Base-by-base conservation (phyloP, 177 flowering plant species). In the Vitis hybrid region DNA sequence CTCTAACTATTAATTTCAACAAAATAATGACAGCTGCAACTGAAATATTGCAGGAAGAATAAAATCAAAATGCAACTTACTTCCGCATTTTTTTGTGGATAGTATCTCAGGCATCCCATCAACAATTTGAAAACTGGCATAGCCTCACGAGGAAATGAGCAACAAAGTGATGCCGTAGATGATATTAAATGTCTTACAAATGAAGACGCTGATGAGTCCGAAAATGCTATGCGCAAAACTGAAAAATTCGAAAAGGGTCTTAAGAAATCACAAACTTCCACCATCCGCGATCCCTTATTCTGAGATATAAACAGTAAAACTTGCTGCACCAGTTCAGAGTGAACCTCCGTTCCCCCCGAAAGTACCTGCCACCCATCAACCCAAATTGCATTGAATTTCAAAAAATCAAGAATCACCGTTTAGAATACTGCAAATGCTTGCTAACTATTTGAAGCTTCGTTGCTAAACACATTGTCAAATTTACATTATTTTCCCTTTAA, bases 241-340 rank as follows among this genome's bases (percentile, higher is more conserved):
- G 89, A 79, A 74, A 78, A 88, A 60, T 75, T 79, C 77, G 93
- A 65, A 66, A 96, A 87, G 2, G 97, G 91, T 61, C 84, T 84
- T 69, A 96, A 82, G 68, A 89, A 93, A 59, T 81, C 80, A 70
- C 92, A 94, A 64, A 85, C 87, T 75, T 78, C 72, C 51, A 15
- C 75, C 71, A 88, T 78, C 66, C 92, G 88, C 33, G 70, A 62
- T 12, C 56, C 66, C 73, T 78, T 83, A 50, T 77, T 78, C 68
- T 87, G 78, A 53, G 67, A 71, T 62, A 93, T 70, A 70, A 93
- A 85, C 71, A 84, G 51, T 63, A 89, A 12, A 59, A 93, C 85
- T 78, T 96, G 95, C 68, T 81, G 87, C 50, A 83, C 77, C 64
- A 96, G 90, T 74, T 89, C 97, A 4, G 76, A 13, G 5, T 90